Percentiles rank a stretch among this genome's conserved stretches.
Conservation (phyloP, 2,329 filamentous ascomycete genomes). For the Verticillium nonalfalfae region DNA sequence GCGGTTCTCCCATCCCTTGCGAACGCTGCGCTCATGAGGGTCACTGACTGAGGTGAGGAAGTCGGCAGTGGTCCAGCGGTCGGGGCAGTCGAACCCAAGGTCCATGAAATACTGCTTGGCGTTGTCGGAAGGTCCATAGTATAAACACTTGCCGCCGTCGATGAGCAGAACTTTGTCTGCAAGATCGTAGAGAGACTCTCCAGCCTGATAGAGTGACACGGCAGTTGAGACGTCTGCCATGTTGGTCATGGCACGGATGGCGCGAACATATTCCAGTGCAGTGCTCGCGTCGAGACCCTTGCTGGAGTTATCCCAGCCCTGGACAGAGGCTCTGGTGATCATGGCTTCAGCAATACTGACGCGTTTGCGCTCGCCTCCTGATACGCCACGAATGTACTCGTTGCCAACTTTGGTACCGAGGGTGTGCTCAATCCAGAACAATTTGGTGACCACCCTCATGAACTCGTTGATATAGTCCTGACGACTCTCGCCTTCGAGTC, state of each 20-base stretch:
- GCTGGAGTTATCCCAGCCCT: slow-evolving; percentile 70
- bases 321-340: slow-evolving; percentile 49
- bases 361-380: slow-evolving; percentile 63
- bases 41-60: slow-evolving; percentile 73
- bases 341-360: slow-evolving; percentile 71
- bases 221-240: slow-evolving; percentile 52
- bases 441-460: slow-evolving; percentile 56
- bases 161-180: slow-evolving; percentile 66
- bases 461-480: slow-evolving; percentile 47
- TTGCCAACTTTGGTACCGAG: slow-evolving; percentile 62
- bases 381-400: slow-evolving; percentile 55
- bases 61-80: slow-evolving; percentile 65
- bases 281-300: slow-evolving; percentile 60
- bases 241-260: slow-evolving; percentile 60
- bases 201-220: slow-evolving; percentile 63
- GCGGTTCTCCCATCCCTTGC: slow-evolving; percentile 25
- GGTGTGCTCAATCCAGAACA: slow-evolving; percentile 66
- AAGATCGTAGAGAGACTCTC: slow-evolving; percentile 41
- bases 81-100: slow-evolving; percentile 68
- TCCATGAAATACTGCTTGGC: slow-evolving; percentile 64
- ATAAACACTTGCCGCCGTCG: slow-evolving; percentile 64
- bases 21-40: slow-evolving; percentile 47
- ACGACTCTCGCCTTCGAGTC: slow-evolving; percentile 53
- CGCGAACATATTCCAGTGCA: slow-evolving; percentile 59
- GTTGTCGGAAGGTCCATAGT: slow-evolving; percentile 56